Evolutionary conservation across 306 rosid species (phyloP).

Genomic region (Betula pendula): DNA sequence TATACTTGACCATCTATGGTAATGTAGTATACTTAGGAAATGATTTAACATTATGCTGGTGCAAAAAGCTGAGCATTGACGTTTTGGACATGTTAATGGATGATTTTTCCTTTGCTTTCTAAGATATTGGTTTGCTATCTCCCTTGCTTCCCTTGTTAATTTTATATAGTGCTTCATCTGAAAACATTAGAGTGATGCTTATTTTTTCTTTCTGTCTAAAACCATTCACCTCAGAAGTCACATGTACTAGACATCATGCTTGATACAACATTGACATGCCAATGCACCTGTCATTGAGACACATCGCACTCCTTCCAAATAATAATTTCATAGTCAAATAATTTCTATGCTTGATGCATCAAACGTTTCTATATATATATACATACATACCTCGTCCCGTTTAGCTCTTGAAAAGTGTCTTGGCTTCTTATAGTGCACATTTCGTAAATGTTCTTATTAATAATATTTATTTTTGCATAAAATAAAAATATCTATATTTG

Average conservation of each 20-base stretch:
- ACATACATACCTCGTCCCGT: background rate
- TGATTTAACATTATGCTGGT: background rate
- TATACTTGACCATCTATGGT: conserved; percentile 19
- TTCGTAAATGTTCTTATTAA: background rate
- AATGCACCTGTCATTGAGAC: background rate
- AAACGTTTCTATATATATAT: background rate
- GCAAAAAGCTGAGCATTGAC: background rate
- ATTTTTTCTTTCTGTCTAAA: background rate
- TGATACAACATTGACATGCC: background rate
- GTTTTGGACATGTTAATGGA: background rate
- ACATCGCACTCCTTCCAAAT: background rate
- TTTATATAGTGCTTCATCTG: background rate
- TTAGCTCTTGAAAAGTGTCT: background rate
- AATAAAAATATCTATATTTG: too few species aligned
- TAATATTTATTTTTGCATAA: too few species aligned
- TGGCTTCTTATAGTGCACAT: background rate
- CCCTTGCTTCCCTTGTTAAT: background rate
- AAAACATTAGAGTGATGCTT: background rate
- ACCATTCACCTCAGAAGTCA: background rate
- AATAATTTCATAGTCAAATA: background rate
- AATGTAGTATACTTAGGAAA: background rate
- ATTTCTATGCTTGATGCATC: background rate
- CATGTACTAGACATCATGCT: background rate
- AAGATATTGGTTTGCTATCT: background rate
- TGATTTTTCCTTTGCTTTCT: background rate